These are phyloP conservation scores for Trypanosoma conorhini DNA, from an alignment of 208 protist species.

Conservation along the genomic window DNA sequence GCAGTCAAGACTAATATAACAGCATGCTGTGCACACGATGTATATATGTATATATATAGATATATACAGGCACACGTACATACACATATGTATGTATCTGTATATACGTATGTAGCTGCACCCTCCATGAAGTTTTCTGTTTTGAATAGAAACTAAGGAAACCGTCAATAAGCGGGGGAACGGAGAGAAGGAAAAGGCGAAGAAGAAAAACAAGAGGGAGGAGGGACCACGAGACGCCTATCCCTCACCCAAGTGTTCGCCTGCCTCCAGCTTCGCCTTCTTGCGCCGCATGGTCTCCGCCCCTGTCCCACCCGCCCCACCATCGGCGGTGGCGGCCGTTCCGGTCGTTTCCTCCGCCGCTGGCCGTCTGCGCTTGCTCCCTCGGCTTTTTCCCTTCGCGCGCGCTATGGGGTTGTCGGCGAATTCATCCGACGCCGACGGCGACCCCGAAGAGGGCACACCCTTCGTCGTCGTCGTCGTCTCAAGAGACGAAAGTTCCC, in stretches of 20 bases:
- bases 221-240: not conserved
- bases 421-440: conserved; percentile 18
- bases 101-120: not conserved
- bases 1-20: not conserved
- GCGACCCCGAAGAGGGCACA: not conserved
- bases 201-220: not conserved
- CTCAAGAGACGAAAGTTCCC: not conserved
- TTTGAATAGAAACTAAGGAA: not conserved
- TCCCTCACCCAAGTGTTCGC: not conserved
- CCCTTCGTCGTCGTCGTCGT: not conserved
- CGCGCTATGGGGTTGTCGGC: conserved; percentile 21
- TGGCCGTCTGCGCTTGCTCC: not conserved
- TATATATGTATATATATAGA: not conserved
- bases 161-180: not conserved
- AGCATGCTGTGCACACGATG: not conserved
- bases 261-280: conserved; percentile 1
- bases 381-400: not conserved
- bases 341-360: not conserved
- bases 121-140: not conserved
- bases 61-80: not conserved
- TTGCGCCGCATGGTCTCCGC: not conserved
- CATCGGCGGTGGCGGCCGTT: not conserved
- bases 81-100: not conserved
- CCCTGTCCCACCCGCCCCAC: not conserved
- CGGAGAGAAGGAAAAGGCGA: not conserved